Conservation (phyloP, 305 asterid genomes). For the Fraxinus nigra region DNA sequence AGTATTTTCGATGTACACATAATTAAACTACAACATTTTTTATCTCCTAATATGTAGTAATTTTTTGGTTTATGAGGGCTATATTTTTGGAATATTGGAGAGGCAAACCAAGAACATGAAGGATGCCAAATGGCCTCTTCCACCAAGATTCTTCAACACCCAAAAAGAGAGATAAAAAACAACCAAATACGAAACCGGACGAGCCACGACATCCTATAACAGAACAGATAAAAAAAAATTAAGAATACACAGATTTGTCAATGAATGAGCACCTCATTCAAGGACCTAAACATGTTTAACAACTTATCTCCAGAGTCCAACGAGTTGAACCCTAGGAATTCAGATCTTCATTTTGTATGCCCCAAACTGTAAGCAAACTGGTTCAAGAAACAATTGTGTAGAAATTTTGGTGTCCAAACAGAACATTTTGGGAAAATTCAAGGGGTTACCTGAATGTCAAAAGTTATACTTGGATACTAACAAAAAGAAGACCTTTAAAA, state of each 20-base stretch:
- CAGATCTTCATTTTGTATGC: background rate
- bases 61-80: background rate
- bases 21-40: background rate
- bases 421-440: background rate
- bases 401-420: background rate
- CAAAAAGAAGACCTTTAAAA: background rate
- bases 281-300: background rate
- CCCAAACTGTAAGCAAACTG: background rate
- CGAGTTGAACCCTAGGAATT: background rate
- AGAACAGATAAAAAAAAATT: background rate
- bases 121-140: background rate
- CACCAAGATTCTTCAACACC: background rate
- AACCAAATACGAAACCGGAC: background rate
- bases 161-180: background rate
- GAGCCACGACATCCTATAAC: background rate
- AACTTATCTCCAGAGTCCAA: background rate
- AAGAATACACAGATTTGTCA: background rate
- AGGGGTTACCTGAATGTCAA: background rate
- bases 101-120: background rate
- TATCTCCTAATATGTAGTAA: background rate
- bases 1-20: background rate
- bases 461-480: background rate
- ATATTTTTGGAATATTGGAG: background rate
- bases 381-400: background rate
- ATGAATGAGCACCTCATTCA: background rate